Percentiles rank a stretch among this genome's conserved stretches.
These are phyloP conservation scores for Isoetes engelmannii DNA, from an alignment of 83 land plant species.

Conservation along the genomic window DNA sequence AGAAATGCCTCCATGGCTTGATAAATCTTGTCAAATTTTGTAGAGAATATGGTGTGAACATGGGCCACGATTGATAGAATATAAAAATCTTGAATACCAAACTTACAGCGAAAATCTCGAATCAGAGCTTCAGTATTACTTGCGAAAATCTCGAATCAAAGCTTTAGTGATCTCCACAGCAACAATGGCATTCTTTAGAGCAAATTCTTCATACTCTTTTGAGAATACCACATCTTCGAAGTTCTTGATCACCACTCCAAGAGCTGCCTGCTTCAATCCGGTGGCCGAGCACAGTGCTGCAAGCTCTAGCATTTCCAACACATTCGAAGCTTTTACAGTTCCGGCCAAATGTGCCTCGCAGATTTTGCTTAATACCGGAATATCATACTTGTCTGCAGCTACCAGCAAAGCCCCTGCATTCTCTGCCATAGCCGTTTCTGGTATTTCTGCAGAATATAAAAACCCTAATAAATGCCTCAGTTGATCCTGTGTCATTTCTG, in stretches of 20 bases:
- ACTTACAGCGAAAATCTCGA: no score
- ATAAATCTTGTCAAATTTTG: no score
- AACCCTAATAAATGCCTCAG: slow-evolving; percentile 57
- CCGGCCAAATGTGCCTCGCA: slow-evolving; percentile 48
- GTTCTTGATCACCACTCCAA: slow-evolving; percentile 45
- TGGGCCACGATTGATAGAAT: no score
- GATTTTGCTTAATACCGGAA: slow-evolving; percentile 48
- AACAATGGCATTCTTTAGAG: slow-evolving; percentile 60
- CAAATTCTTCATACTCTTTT: slow-evolving; percentile 50
- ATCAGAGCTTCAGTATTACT: no score
- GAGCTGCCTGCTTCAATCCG: slow-evolving; percentile 48
- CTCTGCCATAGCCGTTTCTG: slow-evolving; percentile 37
- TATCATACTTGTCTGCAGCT: slow-evolving; percentile 75
- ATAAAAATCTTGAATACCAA: no score
- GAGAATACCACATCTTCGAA: slow-evolving; percentile 65
- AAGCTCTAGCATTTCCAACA: slow-evolving; percentile 56
- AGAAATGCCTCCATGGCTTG: no score
- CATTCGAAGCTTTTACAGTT: slow-evolving; percentile 47
- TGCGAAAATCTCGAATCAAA: slow-evolving; percentile 12
- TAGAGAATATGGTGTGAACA: no score
- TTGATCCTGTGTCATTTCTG: slow-evolving; percentile 60
- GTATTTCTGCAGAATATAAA: slow-evolving; percentile 54
- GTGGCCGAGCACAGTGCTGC: slow-evolving; percentile 50
- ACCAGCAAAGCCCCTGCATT: slow-evolving; percentile 45
- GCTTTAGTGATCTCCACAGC: slow-evolving; percentile 32